Percentiles rank a stretch among this genome's conserved stretches.
Evolutionary conservation across 345 rosid genomes (phyloP).

Genomic region (Eucalyptus erythrocorys): DNA sequence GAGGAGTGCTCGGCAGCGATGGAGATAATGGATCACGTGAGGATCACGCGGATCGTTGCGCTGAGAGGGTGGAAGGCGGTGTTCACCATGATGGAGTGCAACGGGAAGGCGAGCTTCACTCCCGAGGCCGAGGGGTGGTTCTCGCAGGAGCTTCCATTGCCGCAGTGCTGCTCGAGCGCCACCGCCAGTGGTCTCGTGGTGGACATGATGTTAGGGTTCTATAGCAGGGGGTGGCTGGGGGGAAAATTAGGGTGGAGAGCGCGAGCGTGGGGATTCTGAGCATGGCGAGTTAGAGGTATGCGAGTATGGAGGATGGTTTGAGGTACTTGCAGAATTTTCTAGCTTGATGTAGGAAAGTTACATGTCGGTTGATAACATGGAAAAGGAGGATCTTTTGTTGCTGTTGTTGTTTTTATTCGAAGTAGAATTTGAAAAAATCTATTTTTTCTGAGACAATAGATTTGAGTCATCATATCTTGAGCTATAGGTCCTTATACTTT

Average conservation of each 20-base stretch:
- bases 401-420: not conserved
- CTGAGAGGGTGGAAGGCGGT: conserved; percentile 18
- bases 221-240: not conserved
- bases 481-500: not conserved
- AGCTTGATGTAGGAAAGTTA: not conserved
- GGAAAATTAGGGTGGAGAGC: conserved; percentile 6
- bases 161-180: conserved; percentile 19
- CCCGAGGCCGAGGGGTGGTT: conserved; percentile 22
- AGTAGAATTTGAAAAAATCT: not conserved
- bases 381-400: not conserved
- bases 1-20: not conserved
- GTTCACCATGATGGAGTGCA: conserved; percentile 29
- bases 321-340: conserved; percentile 41
- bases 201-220: conserved; percentile 22
- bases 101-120: not conserved
- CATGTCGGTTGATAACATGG: not conserved
- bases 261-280: conserved; percentile 29
- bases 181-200: conserved; percentile 16
- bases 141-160: conserved; percentile 33
- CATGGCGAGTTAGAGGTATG: conserved; percentile 27
- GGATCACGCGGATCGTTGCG: conserved; percentile 27
- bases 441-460: not conserved
- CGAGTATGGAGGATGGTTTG: conserved; percentile 28
- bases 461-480: not conserved
- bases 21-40: not conserved